Evolutionary conservation across 768 basidiomycete genomes (phyloP).

Genomic region (Suillus occidentalis): DNA sequence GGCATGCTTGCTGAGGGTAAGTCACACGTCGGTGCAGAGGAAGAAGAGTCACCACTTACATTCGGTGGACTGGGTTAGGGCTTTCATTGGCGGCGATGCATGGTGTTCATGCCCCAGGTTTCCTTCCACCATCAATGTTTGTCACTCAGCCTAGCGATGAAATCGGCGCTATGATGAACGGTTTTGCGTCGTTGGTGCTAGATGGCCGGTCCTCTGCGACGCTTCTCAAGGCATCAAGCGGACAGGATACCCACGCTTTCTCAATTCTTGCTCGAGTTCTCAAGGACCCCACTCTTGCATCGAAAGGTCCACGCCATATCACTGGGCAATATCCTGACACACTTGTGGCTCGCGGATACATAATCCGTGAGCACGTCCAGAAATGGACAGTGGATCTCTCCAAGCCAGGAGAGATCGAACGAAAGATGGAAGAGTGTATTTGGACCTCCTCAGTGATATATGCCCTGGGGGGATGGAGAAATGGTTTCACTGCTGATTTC

Average conservation of each 20-base stretch:
- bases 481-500: conserved; percentile 45
- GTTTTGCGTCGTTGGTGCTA: conserved; percentile 14
- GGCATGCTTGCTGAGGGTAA: conserved; percentile 65
- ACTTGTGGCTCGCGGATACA: background rate
- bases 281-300: conserved; percentile 40
- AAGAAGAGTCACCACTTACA: background rate
- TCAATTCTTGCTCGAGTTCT: conserved; percentile 52
- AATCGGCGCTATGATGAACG: conserved; percentile 4
- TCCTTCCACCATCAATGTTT: conserved; percentile 15
- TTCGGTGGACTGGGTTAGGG: conserved; percentile 13
- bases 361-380: conserved; percentile 26
- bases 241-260: conserved; percentile 36
- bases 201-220: background rate
- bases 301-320: conserved; percentile 14
- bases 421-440: conserved; percentile 61
- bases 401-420: conserved; percentile 38
- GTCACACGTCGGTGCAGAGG: background rate
- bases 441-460: conserved; percentile 58
- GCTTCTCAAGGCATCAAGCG: conserved; percentile 5
- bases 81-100: conserved; percentile 26
- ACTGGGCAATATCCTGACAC: conserved; percentile 19
- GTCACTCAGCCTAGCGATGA: background rate
- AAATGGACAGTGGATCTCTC: conserved; percentile 45
- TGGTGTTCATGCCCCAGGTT: conserved; percentile 41
- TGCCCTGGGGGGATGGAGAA: conserved; percentile 54